Base-by-base conservation (phyloP, 768 basidiomycete species). In the Mycena floridula region DNA sequence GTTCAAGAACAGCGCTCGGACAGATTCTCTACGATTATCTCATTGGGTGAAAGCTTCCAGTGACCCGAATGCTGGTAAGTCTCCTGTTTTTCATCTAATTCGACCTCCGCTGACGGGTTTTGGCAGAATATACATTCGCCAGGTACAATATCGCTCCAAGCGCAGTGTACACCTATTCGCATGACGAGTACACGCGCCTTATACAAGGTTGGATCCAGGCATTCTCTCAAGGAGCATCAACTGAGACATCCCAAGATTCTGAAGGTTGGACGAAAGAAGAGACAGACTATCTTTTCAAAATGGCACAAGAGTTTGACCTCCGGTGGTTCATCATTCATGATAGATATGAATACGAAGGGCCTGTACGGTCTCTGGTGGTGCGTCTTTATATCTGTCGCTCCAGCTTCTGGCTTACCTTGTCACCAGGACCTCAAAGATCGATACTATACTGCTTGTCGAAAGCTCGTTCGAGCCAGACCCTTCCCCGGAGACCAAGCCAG, bases 251-350 rank as follows among this genome's bases (percentile, higher is more conserved):
- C 21, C 21, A 44, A 84, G 95, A 94, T 54, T 68, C 67, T 8
- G 84, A 85, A 48, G n/a, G n/a, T n/a, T 98, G 96, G 96, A 77
- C 88, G 5, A 86, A 85, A 54, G 89, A 92, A 52, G 93, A 97
- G 63, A 97, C 96, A 0, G 87, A 91, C 58, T 91, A 97, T 58
- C 75, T 99, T 1, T 95, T 98, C 63, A 67, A 66, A 3, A 62
- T 95, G 7, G 82, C 86, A 7, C 73, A 76, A 40, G 82, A 88
- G 42, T 98, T 87, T 52, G 94, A 97, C 60, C 69, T 80, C 9
- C 77, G 95, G 36, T 98, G 94, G 79, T 85, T 89, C 58, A 75
- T 98, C 50, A 80, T 94, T 11, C 72, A 87, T 42, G 96, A 98
- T 62, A 82, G 96, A 22, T 98, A 95, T 61, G 81, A 89, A 4